phyloP scores from a whole-genome alignment of 352 stramenopile genomes.

The Pythium chondricola region DNA sequence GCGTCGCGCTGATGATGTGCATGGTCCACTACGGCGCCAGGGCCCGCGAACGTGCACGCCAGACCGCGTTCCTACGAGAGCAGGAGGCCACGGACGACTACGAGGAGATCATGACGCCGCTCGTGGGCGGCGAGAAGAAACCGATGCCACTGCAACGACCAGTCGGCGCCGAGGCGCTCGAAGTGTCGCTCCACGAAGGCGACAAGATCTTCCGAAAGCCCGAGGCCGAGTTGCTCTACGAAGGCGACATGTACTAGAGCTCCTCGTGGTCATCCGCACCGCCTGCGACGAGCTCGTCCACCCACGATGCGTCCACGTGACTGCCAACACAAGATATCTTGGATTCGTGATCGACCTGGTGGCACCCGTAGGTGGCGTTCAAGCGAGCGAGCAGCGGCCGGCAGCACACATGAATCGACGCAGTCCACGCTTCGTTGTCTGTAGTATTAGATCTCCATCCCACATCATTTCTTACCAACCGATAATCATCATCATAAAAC shows the following conservation, averaged over 20 bases:
- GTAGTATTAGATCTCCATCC: slow-evolving; percentile 25
- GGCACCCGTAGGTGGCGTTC: too few species aligned
- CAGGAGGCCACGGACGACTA: slow-evolving; percentile 87
- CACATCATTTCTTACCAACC: neutral
- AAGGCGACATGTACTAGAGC: slow-evolving; percentile 88
- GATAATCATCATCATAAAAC: neutral
- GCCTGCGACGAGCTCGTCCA: too few species aligned
- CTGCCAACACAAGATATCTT: too few species aligned
- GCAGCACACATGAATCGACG: neutral
- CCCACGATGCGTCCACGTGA: too few species aligned
- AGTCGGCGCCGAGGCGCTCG: slow-evolving; percentile 56
- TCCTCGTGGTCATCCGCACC: too few species aligned
- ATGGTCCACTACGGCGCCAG: slow-evolving; percentile 81
- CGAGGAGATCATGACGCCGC: slow-evolving; percentile 88
- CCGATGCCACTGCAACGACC: slow-evolving; percentile 53
- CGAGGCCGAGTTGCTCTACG: slow-evolving; percentile 78
- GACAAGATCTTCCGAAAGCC: slow-evolving; percentile 87
- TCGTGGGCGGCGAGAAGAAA: slow-evolving; percentile 65
- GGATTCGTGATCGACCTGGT: too few species aligned
- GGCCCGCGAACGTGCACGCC: slow-evolving; percentile 67
- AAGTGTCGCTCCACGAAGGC: slow-evolving; percentile 82
- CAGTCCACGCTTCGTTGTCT: slow-evolving; percentile 13
- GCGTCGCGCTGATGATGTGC: slow-evolving; percentile 73
- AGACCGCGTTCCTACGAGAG: slow-evolving; percentile 83
- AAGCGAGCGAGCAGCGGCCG: too few species aligned